Conservation (phyloP, 257 asterid species). For the Craterostigma plantagineum region DNA sequence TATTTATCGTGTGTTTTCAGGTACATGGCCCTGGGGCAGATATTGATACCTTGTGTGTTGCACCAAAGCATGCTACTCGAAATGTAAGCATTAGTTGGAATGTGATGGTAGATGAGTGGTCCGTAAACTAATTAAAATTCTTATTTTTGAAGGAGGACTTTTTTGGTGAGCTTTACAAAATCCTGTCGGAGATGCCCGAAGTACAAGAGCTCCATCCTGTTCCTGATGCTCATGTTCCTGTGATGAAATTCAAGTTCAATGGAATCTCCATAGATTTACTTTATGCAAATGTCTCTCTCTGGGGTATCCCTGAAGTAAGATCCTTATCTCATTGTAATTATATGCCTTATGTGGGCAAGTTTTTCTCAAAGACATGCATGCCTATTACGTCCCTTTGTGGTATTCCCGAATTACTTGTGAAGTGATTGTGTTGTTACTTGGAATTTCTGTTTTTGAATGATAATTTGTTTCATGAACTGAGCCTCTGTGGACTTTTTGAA, state of each 20-base stretch:
- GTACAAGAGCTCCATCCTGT: conserved; percentile 71
- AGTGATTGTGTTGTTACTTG: too few species aligned
- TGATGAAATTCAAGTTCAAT: conserved; percentile 67
- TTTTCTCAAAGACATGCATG: not conserved
- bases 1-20: conserved; percentile 17
- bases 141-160: conserved; percentile 47
- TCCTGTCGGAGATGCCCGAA: conserved; percentile 68
- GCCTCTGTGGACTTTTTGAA: conserved; percentile 5
- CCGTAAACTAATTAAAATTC: conserved; percentile 6
- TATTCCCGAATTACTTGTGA: too few species aligned
- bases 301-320: conserved; percentile 71
- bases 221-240: conserved; percentile 83
- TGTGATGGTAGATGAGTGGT: conserved; percentile 6
- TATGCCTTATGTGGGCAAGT: not conserved
- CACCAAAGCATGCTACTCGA: conserved; percentile 68
- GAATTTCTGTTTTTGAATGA: too few species aligned
- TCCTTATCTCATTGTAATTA: too few species aligned
- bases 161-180: conserved; percentile 63
- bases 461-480: not conserved
- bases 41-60: conserved; percentile 78
- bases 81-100: conserved; percentile 22
- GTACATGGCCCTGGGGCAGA: conserved; percentile 93
- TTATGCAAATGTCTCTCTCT: conserved; percentile 67
- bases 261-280: conserved; percentile 75
- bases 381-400: too few species aligned